Evolutionary conservation across 495 filamentous ascomycete genomes (phyloP), one percentile per base, ranked within the genome.

Genomic region (Neurospora pannonica): DNA sequence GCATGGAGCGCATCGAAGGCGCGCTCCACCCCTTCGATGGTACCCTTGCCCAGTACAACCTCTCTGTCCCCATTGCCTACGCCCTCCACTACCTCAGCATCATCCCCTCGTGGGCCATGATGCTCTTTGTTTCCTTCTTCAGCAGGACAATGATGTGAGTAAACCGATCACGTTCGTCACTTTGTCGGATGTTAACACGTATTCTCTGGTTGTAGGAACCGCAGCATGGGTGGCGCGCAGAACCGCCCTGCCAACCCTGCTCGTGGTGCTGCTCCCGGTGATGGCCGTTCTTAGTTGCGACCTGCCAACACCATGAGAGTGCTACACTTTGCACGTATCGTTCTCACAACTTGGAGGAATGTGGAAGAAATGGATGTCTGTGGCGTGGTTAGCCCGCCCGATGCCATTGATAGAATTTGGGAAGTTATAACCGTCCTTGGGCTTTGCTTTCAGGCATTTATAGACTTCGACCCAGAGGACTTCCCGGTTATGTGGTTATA

Each of bases 141-240:
- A 96, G 91, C 86, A 88, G 94, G 77, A 88, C 86, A 46, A 86
- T 97, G 80, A 97, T 97, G 96, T 97, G 86, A 91, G 94, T 89
- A 69, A 11, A 54, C 19, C 11, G 3, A 19, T 28, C 3, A 9
- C 46, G 21, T 24, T 10, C 15, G 54, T 67, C 31, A 19, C 28
- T 28, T 60, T 13, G 17, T 28, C 9, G 37, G 34, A 39, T 79
- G 78, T 79, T 79, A 69, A 80, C 74, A 79, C 28, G 54, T 9
- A 67, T 67, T 67, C 31, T 80, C 77, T 75, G 73, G 8, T 8
- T 19, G 21, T 71, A 80, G 82, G 80, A 80, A 83, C 74, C 79
- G 79, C 48, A 78, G 80, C 43, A 75, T 78, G 75, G 74, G 73
- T 38, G 72, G 76, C 31, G 73, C 74, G 60, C 73, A 48, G 28